These are phyloP conservation scores for Lindgomyces ingoldianus DNA, from an alignment of 495 filamentous ascomycete genomes.

Conservation along the genomic window DNA sequence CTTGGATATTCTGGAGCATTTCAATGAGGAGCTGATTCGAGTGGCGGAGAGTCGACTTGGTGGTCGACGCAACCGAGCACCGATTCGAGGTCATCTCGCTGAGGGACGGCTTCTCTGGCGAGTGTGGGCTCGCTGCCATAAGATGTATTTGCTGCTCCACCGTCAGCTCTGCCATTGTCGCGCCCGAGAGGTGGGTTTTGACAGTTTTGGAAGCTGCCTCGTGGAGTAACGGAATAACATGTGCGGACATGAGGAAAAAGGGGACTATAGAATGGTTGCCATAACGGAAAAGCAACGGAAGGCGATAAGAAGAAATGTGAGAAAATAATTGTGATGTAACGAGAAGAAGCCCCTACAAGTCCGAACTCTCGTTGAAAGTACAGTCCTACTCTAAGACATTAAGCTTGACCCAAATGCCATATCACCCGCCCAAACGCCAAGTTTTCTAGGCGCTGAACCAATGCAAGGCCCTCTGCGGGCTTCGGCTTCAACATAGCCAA, in stretches of 20 bases:
- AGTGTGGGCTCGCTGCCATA: background rate
- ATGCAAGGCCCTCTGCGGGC: background rate
- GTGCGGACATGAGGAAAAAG: conserved; percentile 6
- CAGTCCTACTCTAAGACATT: background rate
- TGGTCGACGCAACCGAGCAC: conserved; percentile 18
- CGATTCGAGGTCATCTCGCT: conserved; percentile 18
- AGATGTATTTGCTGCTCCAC: conserved; percentile 20
- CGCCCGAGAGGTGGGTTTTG: conserved; percentile 26
- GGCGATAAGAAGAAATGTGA: background rate
- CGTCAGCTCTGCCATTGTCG: conserved; percentile 18
- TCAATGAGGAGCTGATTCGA: conserved; percentile 25
- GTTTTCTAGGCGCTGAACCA: conserved; percentile 18
- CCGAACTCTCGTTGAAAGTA: background rate
- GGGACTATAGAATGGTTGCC: conserved; percentile 1
- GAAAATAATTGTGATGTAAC: background rate
- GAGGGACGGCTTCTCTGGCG: conserved; percentile 1
- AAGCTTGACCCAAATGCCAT: background rate
- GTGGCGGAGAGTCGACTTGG: conserved; percentile 23
- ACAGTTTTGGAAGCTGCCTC: conserved; percentile 3
- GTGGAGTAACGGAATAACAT: background rate
- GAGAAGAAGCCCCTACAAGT: background rate
- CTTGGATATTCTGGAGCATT: conserved; percentile 26
- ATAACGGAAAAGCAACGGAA: conserved; percentile 3
- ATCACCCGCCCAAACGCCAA: conserved; percentile 22
- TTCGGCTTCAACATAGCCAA: conserved; percentile 1